Conservation (phyloP, 805 yeast genomes). For the Zygoascus flipseniorum region DNA sequence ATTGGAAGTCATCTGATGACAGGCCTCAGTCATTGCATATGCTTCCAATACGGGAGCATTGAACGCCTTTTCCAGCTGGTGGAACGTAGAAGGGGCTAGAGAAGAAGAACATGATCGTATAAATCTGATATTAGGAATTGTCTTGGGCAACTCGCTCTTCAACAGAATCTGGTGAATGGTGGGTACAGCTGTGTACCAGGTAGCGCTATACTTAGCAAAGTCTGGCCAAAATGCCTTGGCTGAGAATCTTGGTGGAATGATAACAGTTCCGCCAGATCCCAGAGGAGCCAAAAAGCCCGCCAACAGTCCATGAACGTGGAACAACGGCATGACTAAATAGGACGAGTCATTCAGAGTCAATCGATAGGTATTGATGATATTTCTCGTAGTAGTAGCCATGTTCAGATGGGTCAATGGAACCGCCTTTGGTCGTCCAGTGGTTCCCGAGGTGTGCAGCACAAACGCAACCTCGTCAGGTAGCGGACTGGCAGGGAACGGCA, state of each 20-base stretch:
- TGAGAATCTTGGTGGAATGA: conserved; percentile 56
- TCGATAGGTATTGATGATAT: conserved; percentile 51
- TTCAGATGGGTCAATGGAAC: conserved; percentile 63
- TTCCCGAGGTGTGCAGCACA: conserved; percentile 66
- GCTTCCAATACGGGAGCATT: conserved; percentile 68
- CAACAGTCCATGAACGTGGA: conserved; percentile 69
- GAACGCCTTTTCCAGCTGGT: conserved; percentile 46
- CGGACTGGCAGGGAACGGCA: conserved; percentile 19
- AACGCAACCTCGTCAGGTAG: conserved; percentile 49
- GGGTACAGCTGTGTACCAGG: conserved; percentile 73
- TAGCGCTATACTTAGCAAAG: conserved; percentile 41
- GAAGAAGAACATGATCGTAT: conserved; percentile 68
- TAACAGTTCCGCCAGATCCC: conserved; percentile 49
- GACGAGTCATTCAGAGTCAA: conserved; percentile 42
- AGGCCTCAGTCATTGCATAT: conserved; percentile 74
- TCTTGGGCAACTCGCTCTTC: conserved; percentile 41
- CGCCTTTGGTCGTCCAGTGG: conserved; percentile 70
- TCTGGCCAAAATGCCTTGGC: conserved; percentile 56
- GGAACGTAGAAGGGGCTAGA: conserved; percentile 57
- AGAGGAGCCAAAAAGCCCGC: conserved; percentile 58
- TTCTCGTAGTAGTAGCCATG: conserved; percentile 49
- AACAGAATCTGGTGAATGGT: conserved; percentile 63
- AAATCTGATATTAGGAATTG: conserved; percentile 50
- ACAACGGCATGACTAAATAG: conserved; percentile 66
- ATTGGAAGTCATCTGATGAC: conserved; percentile 75